These are phyloP conservation scores for Adenanthera pavonina DNA, from an alignment of 306 rosid species.

Conservation along the genomic window DNA sequence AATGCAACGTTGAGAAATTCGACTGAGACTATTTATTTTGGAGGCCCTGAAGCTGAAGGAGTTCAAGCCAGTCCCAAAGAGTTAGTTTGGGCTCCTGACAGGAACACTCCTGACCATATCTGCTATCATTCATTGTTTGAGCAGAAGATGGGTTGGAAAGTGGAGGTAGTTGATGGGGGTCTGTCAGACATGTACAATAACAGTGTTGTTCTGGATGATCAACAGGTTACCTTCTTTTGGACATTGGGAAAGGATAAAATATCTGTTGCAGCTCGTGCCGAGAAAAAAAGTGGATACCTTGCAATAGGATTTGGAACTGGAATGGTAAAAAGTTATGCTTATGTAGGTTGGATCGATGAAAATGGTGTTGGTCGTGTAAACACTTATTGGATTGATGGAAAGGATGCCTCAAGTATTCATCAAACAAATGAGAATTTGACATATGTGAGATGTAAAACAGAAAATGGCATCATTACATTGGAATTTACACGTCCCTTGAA, in stretches of 20 bases:
- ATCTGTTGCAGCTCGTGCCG: conserved; percentile 84
- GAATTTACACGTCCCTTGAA: conserved; percentile 89
- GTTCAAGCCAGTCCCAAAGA: conserved; percentile 87
- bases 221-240: conserved; percentile 93
- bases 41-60: conserved; percentile 84
- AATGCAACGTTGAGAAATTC: conserved; percentile 80
- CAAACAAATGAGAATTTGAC: conserved; percentile 74
- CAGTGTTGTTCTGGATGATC: conserved; percentile 92
- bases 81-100: conserved; percentile 75
- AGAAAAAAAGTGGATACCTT: conserved; percentile 94
- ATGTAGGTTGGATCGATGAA: conserved; percentile 88
- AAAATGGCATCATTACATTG: conserved; percentile 78
- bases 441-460: conserved; percentile 78
- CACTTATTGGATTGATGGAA: conserved; percentile 89
- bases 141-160: conserved; percentile 93
- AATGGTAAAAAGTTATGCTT: conserved; percentile 78
- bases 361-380: conserved; percentile 68
- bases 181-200: conserved; percentile 88
- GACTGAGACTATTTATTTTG: conserved; percentile 80
- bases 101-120: conserved; percentile 81
- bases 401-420: conserved; percentile 69
- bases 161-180: conserved; percentile 95
- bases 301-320: conserved; percentile 85
- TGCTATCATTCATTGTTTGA: conserved; percentile 78
- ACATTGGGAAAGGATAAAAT: conserved; percentile 69